A percentile compares a stretch with the other conserved stretches of the same genome.
These are phyloP conservation scores for Blastobotrys peoriensis DNA, from an alignment of 805 yeast genomes.

Conservation along the genomic window DNA sequence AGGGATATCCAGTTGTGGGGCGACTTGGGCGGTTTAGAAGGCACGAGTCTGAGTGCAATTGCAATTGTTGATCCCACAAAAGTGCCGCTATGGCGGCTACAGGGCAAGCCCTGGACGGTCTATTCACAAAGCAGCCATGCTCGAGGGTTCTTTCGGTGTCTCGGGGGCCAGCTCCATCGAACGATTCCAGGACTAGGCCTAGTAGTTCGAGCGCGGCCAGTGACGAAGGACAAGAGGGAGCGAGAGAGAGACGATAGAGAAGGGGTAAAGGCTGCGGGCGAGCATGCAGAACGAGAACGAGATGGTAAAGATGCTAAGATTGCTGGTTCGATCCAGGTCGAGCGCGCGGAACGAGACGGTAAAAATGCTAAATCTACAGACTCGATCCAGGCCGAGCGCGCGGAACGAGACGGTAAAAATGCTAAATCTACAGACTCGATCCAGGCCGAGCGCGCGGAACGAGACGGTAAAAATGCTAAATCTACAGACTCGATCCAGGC, in stretches of 20 bases:
- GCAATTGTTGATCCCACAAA: slow-evolving; percentile 9
- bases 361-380: background rate
- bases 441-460: background rate
- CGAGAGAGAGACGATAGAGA: no score
- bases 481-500: background rate
- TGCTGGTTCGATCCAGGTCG: background rate
- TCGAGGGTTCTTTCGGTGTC: background rate
- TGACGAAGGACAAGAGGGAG: no score
- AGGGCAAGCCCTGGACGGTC: slow-evolving; percentile 5
- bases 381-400: background rate
- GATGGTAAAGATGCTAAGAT: no score
- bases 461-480: background rate
- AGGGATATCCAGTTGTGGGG: slow-evolving; percentile 13
- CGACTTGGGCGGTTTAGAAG: slow-evolving; percentile 2
- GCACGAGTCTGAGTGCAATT: slow-evolving; percentile 1
- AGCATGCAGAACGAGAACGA: no score
- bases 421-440: background rate
- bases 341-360: background rate
- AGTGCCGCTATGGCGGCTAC: slow-evolving; percentile 15
- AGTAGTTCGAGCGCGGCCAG: background rate
- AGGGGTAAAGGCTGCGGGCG: no score
- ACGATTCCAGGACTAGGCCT: background rate
- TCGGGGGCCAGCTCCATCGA: background rate
- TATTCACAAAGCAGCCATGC: background rate
- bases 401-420: background rate